Base-by-base conservation (phyloP, 768 basidiomycete species). In the Lentinula sp. region DNA sequence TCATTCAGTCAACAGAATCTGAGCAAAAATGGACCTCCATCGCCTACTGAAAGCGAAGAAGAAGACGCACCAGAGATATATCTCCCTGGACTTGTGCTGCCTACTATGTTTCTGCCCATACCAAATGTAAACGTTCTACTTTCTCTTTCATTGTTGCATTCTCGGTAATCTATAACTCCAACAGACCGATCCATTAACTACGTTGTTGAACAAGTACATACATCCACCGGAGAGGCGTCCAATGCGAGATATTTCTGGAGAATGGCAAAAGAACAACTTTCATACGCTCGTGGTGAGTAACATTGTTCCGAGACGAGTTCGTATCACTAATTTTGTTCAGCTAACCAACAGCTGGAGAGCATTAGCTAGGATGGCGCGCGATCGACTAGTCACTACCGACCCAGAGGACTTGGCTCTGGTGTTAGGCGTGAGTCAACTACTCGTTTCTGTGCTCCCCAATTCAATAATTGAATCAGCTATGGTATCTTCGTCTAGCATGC, bases 311-410 rank as follows among this genome's bases (percentile, higher is more conserved):
- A n/a, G 36, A 66, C 23, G 65, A 60, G 61, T 60, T 59, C 43
- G 63, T 55, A 52, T 63, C 32, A 63, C 60, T 66, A 62, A 50
- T 70, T 60, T 60, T 59, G 18, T 43, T 39, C 59, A 93, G 91
- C 91, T 91, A 87, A 85, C 88, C 43, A 93, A 94, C 66, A 91
- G 87, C 69, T 94, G 92, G 92, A 80, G 92, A 57, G 84, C 91
- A 1, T 68, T 93, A 59, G 91, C 91, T n/a, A 81, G 77, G 64
- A 91, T 92, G 88, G 90, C 91, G 37, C 81, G 88, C 68, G 91
- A 93, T 70, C 79, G 85, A 36, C 82, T 93, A 58, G 85, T 93
- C 20, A 77, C 79, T 16, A 77, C 88, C 54, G 80, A 88, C 64
- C 89, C 91, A 0, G 85, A 85, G 12, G 87, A 92, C 60, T 64